A percentile compares a stretch with the other conserved stretches of the same genome.
Evolutionary conservation across 2,329 filamentous ascomycete genomes (phyloP).

Genomic region (Chalaropsis ovoidea): DNA sequence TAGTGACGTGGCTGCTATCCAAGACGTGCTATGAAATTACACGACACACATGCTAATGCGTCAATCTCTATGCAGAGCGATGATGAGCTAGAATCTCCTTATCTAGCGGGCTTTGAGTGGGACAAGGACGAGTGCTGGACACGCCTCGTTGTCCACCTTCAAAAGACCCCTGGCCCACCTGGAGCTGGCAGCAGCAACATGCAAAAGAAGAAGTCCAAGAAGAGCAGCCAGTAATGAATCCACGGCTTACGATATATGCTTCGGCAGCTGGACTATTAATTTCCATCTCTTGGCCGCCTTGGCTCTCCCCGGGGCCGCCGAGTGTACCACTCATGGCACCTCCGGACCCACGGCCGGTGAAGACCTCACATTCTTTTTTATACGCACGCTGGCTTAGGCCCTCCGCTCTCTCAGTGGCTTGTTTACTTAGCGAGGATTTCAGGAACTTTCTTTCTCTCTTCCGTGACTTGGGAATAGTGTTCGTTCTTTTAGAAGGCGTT

Average conservation of each 20-base stretch:
- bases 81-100: conserved; percentile 78
- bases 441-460: conserved; percentile 2
- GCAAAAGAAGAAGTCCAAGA: conserved; percentile 60
- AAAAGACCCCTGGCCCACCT: conserved; percentile 53
- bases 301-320: neutral
- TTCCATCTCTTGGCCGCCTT: neutral
- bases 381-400: neutral
- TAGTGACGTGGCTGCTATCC: neutral
- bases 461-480: conserved; percentile 1
- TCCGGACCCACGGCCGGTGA: neutral
- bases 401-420: neutral
- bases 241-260: neutral
- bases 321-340: neutral
- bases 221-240: conserved; percentile 30
- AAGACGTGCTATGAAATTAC: neutral
- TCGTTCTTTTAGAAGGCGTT: conserved; percentile 16
- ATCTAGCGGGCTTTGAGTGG: conserved; percentile 93
- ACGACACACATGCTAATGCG: neutral
- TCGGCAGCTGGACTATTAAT: neutral
- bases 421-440: conserved; percentile 4
- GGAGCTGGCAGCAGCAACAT: conserved; percentile 34
- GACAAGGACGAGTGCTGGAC: conserved; percentile 88
- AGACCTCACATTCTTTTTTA: neutral
- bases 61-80: conserved; percentile 53
- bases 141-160: conserved; percentile 70